These are phyloP conservation scores for Mrakia frigida DNA, from an alignment of 768 basidiomycete species.

Conservation along the genomic window DNA sequence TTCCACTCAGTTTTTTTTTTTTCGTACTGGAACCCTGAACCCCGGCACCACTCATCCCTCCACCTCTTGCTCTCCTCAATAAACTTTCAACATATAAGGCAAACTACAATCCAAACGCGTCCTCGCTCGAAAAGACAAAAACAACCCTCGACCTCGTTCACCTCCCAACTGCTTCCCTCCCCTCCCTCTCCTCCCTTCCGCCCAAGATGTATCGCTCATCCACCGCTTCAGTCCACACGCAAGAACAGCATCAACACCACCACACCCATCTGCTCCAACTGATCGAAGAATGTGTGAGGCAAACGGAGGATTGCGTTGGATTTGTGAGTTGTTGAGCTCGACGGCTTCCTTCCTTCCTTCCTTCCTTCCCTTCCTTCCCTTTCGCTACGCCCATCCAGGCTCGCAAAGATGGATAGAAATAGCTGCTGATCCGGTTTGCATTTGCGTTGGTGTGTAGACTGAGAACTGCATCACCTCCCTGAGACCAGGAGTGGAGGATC, in stretches of 20 bases:
- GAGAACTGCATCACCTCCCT: slow-evolving; percentile 24
- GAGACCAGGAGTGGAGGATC: slow-evolving; percentile 46
- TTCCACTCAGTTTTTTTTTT: too few relatives aligned
- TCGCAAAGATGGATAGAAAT: too few relatives aligned
- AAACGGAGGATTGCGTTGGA: slow-evolving; percentile 25
- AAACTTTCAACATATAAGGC: too few relatives aligned
- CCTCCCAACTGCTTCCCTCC: too few relatives aligned
- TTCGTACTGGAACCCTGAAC: too few relatives aligned
- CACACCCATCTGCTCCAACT: slow-evolving; percentile 1
- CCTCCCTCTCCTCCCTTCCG: not conserved
- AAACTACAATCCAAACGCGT: too few relatives aligned
- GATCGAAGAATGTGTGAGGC: slow-evolving; percentile 25
- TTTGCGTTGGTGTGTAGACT: not conserved
- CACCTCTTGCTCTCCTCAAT: too few relatives aligned
- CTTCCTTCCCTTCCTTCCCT: not conserved
- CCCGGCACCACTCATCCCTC: too few relatives aligned
- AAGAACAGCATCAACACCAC: not conserved
- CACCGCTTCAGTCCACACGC: not conserved
- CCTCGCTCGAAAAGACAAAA: too few relatives aligned
- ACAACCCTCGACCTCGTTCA: too few relatives aligned
- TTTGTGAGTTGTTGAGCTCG: slow-evolving; percentile 22
- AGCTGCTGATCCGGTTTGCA: not conserved
- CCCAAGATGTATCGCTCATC: slow-evolving; percentile 15
- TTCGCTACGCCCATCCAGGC: not conserved
- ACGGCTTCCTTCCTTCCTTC: not conserved